Conservation (phyloP, 164 flowering plant species). For the grape (Vitis vinifera) region DNA sequence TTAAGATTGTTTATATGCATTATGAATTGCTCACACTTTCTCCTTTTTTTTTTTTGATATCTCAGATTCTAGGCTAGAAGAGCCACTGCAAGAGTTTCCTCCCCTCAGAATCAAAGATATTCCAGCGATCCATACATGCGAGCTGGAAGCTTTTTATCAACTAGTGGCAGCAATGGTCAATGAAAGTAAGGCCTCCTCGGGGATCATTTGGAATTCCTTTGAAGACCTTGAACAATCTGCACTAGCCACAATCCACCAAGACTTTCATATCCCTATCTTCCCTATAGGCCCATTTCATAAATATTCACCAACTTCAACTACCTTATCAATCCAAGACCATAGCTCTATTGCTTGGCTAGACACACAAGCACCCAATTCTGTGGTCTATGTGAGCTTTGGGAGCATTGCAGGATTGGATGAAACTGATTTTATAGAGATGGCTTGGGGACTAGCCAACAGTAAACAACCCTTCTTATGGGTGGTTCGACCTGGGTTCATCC, state of each 20-base stretch:
- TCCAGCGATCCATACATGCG: conserved; percentile 4
- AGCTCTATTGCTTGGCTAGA: conserved; percentile 29
- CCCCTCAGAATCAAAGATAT: conserved; percentile 36
- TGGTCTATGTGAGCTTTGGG: conserved; percentile 35
- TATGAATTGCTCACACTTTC: no score
- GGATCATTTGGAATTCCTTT: conserved; percentile 35
- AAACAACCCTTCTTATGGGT: conserved; percentile 28
- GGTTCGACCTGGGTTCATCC: conserved; percentile 24
- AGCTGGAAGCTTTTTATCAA: conserved; percentile 3
- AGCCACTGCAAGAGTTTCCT: conserved; percentile 28
- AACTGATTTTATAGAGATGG: conserved; percentile 21
- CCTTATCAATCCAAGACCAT: conserved; percentile 15
- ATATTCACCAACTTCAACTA: conserved; percentile 17
- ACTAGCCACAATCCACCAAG: conserved; percentile 7
- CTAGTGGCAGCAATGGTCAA: neutral
- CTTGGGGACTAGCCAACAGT: conserved; percentile 34
- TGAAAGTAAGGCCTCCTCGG: conserved; percentile 8
- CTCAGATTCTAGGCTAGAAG: conserved; percentile 29
- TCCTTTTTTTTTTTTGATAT: neutral
- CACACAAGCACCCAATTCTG: conserved; percentile 24
- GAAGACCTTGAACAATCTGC: conserved; percentile 39
- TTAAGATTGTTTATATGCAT: no score
- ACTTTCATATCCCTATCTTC: conserved; percentile 18
- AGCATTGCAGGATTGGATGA: conserved; percentile 18
- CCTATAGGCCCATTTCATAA: conserved; percentile 40